These are phyloP conservation scores for Epichloe coenophiala DNA, from an alignment of 2,329 filamentous ascomycete genomes.

Conservation along the genomic window DNA sequence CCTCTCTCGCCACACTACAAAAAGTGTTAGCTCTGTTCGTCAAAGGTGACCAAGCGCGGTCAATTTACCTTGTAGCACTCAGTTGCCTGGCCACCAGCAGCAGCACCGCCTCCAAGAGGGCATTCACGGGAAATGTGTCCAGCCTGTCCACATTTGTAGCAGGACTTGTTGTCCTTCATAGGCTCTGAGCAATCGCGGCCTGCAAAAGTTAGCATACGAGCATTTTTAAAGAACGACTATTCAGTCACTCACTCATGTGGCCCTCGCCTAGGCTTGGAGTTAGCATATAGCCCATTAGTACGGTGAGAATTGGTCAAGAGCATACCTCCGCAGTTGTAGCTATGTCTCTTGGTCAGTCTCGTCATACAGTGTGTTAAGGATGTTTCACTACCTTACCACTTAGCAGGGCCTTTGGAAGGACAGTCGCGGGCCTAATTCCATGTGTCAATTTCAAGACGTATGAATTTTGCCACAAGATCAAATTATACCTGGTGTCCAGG, in stretches of 20 bases:
- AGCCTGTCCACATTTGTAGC: conserved; percentile 65
- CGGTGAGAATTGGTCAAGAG: conserved; percentile 9
- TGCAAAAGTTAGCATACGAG: conserved; percentile 17
- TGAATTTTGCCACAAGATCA: background rate
- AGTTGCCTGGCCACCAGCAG: conserved; percentile 35
- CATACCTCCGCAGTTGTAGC: conserved; percentile 73
- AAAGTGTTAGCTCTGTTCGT: background rate
- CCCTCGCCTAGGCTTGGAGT: conserved; percentile 38
- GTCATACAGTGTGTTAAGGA: background rate
- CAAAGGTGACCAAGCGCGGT: background rate
- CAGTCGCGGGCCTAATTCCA: conserved; percentile 60
- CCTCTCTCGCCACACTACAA: conserved; percentile 76
- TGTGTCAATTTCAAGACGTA: conserved; percentile 8
- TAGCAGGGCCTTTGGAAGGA: conserved; percentile 70
- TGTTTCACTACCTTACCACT: conserved; percentile 46
- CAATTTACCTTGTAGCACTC: conserved; percentile 74
- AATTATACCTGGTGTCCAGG: conserved; percentile 58
- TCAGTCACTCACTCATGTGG: conserved; percentile 55
- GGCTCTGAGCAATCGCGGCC: conserved; percentile 85
- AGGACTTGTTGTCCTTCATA: conserved; percentile 72
- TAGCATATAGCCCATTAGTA: conserved; percentile 7
- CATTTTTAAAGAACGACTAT: background rate
- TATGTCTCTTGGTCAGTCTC: conserved; percentile 19
- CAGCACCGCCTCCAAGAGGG: conserved; percentile 39
- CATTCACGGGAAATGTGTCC: conserved; percentile 92